A percentile compares a stretch with the other conserved stretches of the same genome.
phyloP scores from a whole-genome alignment of 192 early-diverging fungal species.

The Coemansia sp. region DNA sequence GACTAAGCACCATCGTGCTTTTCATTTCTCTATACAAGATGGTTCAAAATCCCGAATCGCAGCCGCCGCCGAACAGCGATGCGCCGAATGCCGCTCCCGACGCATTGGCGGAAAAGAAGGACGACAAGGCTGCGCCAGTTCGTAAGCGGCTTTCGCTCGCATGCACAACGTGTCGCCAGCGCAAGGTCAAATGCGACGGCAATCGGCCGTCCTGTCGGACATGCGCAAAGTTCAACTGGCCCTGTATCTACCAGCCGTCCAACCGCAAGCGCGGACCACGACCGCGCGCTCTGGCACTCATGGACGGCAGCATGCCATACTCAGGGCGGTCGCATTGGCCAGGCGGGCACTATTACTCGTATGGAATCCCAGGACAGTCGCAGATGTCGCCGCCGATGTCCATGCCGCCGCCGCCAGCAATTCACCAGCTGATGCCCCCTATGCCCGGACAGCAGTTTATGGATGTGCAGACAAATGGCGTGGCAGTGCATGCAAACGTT shows the following conservation, averaged over 20 bases:
- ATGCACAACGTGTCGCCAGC: conserved; percentile 53
- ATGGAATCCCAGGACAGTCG: conserved; percentile 33
- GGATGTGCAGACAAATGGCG: conserved; percentile 27
- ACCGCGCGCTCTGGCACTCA: conserved; percentile 48
- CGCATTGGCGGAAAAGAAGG: conserved; percentile 23
- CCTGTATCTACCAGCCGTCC: conserved; percentile 79
- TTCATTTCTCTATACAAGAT: conserved; percentile 5
- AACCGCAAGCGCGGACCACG: conserved; percentile 89
- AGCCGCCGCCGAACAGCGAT: not conserved
- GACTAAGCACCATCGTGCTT: conserved; percentile 3
- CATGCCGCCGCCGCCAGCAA: conserved; percentile 21
- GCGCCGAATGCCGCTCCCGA: conserved; percentile 3
- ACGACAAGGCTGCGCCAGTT: conserved; percentile 45
- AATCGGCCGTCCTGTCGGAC: conserved; percentile 74
- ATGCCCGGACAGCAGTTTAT: conserved; percentile 15
- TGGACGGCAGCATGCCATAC: conserved; percentile 45
- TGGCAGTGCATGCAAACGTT: conserved; percentile 16
- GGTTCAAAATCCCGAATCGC: conserved; percentile 17
- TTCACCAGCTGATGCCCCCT: conserved; percentile 16
- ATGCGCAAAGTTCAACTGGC: conserved; percentile 63
- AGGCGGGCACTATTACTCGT: conserved; percentile 28
- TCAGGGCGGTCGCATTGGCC: conserved; percentile 38
- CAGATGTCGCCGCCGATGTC: conserved; percentile 31
- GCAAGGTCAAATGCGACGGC: conserved; percentile 81
- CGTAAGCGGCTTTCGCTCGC: conserved; percentile 54